These are phyloP conservation scores for Penicillium freii DNA, from an alignment of 2,329 filamentous ascomycete species.

Conservation along the genomic window DNA sequence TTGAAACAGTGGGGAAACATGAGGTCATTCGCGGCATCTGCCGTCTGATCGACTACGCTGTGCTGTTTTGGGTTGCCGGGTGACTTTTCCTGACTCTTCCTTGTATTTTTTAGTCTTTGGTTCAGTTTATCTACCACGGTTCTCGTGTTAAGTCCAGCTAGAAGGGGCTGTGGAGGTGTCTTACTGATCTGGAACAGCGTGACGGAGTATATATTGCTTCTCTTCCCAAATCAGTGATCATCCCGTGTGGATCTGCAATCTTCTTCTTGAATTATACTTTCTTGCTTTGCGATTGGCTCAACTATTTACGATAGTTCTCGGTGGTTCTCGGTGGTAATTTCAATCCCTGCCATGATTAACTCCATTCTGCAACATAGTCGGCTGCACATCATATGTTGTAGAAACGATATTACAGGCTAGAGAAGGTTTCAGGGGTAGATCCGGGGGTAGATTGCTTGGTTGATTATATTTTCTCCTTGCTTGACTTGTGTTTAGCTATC, in stretches of 20 bases:
- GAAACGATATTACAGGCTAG: background rate
- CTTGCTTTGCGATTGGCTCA: background rate
- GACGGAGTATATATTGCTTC: background rate
- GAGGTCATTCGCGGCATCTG: conserved; percentile 25
- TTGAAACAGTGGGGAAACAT: conserved; percentile 12
- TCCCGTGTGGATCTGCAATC: conserved; percentile 5
- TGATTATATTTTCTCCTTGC: background rate
- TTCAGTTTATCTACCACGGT: background rate
- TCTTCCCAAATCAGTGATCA: background rate
- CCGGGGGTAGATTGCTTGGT: background rate
- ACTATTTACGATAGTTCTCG: background rate
- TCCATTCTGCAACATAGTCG: background rate
- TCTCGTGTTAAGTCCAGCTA: background rate
- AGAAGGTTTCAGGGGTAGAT: conserved; percentile 5
- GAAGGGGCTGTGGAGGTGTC: background rate
- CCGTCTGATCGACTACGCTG: conserved; percentile 15
- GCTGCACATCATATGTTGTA: conserved; percentile 1
- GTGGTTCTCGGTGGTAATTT: background rate
- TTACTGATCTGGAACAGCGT: background rate
- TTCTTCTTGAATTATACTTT: background rate
- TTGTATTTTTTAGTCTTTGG: background rate
- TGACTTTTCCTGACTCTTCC: background rate
- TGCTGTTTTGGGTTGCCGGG: background rate
- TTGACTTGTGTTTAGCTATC: background rate
- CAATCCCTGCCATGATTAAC: background rate